phyloP scores from a whole-genome alignment of 805 yeast genomes.

The Teunomyces panamensis region DNA sequence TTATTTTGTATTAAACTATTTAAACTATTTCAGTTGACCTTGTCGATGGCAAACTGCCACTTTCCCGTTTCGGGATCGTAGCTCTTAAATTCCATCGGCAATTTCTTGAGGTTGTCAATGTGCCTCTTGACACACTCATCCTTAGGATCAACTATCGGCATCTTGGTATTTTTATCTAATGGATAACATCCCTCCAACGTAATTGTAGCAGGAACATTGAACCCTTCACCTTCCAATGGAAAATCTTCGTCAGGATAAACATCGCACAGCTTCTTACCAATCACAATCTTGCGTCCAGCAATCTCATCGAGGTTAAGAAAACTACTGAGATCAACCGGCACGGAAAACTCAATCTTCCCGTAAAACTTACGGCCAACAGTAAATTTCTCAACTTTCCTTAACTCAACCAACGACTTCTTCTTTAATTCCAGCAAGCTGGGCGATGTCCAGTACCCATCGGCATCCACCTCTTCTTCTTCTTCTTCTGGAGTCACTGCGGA shows the following conservation, averaged over 20 bases:
- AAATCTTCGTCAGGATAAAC: constrained; percentile 77
- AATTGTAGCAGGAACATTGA: constrained; percentile 72
- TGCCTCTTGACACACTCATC: constrained; percentile 71
- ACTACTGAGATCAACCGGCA: constrained; percentile 80
- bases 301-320: constrained; percentile 59
- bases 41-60: constrained; percentile 49
- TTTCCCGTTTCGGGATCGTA: constrained; percentile 76
- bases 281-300: constrained; percentile 61
- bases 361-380: constrained; percentile 74
- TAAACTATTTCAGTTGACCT: background rate
- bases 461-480: constrained; percentile 42
- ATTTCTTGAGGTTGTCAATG: constrained; percentile 58
- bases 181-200: constrained; percentile 83
- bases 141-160: constrained; percentile 73
- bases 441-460: constrained; percentile 82
- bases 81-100: constrained; percentile 62
- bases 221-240: constrained; percentile 67
- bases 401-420: constrained; percentile 56
- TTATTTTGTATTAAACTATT: background rate
- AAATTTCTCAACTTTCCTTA: constrained; percentile 61
- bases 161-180: constrained; percentile 62
- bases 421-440: constrained; percentile 70
- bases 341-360: constrained; percentile 74
- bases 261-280: constrained; percentile 57
- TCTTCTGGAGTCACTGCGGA: background rate